These are phyloP conservation scores for Thermothielavioides terrestris DNA, from an alignment of 495 filamentous ascomycete species.

Conservation along the genomic window DNA sequence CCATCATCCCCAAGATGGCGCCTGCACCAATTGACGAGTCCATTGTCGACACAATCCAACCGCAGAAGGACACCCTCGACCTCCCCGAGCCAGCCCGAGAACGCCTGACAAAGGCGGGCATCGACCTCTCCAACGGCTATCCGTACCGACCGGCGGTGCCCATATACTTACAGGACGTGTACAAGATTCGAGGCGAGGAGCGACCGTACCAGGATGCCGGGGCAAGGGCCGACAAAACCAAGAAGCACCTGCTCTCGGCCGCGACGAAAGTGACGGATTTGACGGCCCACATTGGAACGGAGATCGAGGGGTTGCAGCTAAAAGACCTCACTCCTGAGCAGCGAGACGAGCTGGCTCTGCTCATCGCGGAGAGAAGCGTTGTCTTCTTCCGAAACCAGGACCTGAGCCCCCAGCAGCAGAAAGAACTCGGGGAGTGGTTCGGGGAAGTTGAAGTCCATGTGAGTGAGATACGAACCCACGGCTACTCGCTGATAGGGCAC, in stretches of 20 bases:
- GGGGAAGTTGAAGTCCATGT: constrained; percentile 63
- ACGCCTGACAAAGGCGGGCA: constrained; percentile 53
- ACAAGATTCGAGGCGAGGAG: constrained; percentile 51
- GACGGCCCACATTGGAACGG: constrained; percentile 60
- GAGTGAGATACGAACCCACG: constrained; percentile 22
- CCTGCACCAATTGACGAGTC: constrained; percentile 46
- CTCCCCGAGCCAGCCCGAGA: constrained; percentile 46
- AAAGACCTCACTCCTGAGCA: constrained; percentile 61
- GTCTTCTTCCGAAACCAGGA: constrained; percentile 72
- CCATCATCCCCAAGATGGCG: constrained; percentile 31
- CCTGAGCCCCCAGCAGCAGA: constrained; percentile 60
- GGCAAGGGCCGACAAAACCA: constrained; percentile 56
- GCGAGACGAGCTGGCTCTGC: constrained; percentile 59
- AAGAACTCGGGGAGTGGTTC: constrained; percentile 54
- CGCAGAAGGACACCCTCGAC: constrained; percentile 52
- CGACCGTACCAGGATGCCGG: constrained; percentile 53
- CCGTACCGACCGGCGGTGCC: constrained; percentile 58
- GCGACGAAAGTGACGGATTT: constrained; percentile 58
- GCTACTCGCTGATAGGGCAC: too few species aligned
- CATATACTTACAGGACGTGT: constrained; percentile 58
- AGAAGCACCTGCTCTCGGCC: constrained; percentile 54
- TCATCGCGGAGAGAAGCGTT: constrained; percentile 65
- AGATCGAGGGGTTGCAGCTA: constrained; percentile 60
- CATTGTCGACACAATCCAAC: constrained; percentile 52
- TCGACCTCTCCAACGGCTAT: constrained; percentile 57